These are phyloP conservation scores for Penicillium sp. DNA, from an alignment of 2,329 filamentous ascomycete genomes.

Conservation along the genomic window DNA sequence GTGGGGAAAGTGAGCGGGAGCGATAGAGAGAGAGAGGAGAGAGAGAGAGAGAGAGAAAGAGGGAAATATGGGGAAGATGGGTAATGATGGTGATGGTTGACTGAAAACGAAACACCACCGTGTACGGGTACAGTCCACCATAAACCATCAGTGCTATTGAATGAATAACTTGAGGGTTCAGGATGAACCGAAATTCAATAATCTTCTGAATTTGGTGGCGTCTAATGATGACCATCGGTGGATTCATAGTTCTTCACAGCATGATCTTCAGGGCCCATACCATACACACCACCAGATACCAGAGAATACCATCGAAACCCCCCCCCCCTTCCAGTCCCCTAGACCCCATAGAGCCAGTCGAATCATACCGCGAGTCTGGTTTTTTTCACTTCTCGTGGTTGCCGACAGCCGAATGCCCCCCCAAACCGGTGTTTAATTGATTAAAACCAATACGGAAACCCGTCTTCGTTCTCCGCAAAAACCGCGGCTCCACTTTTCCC, in stretches of 20 bases:
- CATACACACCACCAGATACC: background rate
- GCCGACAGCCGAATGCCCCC: background rate
- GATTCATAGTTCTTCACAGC: background rate
- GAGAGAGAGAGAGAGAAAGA: background rate
- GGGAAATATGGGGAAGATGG: background rate
- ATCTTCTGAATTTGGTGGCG: background rate
- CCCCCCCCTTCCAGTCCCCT: background rate
- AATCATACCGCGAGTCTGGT: no score
- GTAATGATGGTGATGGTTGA: background rate
- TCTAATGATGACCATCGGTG: background rate
- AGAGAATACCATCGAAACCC: background rate
- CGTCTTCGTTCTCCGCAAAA: conserved; percentile 29
- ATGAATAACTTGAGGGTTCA: no score
- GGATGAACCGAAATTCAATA: background rate
- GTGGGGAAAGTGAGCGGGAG: background rate
- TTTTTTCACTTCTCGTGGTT: background rate
- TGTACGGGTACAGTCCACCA: background rate
- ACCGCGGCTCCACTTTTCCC: conserved; percentile 30
- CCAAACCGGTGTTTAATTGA: background rate
- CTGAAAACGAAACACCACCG: background rate
- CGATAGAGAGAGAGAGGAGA: background rate
- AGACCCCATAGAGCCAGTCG: no score
- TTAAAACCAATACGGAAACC: background rate
- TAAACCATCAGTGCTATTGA: background rate
- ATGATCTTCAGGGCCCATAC: conserved; percentile 10